These are phyloP conservation scores for Filosporella fistucella DNA, from an alignment of 495 filamentous ascomycete species.

Conservation along the genomic window DNA sequence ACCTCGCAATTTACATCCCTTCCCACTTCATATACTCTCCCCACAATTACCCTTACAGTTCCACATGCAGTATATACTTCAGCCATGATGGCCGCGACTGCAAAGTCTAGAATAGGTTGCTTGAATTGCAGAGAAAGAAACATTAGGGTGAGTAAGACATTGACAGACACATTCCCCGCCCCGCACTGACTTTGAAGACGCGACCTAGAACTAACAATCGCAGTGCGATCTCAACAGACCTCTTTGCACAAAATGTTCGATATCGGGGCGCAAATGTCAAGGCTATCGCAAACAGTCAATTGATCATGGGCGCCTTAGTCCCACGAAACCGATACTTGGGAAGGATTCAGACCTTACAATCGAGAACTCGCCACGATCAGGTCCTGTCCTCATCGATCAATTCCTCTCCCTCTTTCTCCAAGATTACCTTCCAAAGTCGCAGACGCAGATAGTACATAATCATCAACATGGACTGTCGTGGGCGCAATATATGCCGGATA, in stretches of 20 bases:
- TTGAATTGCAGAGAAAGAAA: constrained; percentile 1
- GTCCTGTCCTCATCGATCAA: constrained; percentile 4
- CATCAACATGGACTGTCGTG: constrained; percentile 7
- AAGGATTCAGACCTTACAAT: not conserved
- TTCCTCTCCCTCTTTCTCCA: constrained; percentile 2
- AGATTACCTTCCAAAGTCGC: constrained; percentile 1
- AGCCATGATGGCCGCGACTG: no score
- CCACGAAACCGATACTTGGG: no score
- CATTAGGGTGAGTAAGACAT: not conserved
- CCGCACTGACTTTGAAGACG: not conserved
- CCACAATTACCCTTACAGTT: no score
- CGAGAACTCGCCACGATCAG: not conserved
- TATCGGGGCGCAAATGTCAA: not conserved
- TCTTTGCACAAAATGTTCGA: not conserved
- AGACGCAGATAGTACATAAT: constrained; percentile 2
- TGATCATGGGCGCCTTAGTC: not conserved
- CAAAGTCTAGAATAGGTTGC: no score
- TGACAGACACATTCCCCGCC: not conserved
- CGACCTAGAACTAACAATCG: not conserved
- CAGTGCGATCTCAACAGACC: constrained; percentile 3
- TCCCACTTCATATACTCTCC: no score
- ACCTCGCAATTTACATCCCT: no score
- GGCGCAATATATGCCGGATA: constrained; percentile 5
- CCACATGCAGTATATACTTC: no score
- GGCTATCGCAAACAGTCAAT: constrained; percentile 6